A percentile compares a stretch with the other conserved stretches of the same genome.
Evolutionary conservation across 208 protist genomes (phyloP).

Genomic region (Phytomonas sp.): DNA sequence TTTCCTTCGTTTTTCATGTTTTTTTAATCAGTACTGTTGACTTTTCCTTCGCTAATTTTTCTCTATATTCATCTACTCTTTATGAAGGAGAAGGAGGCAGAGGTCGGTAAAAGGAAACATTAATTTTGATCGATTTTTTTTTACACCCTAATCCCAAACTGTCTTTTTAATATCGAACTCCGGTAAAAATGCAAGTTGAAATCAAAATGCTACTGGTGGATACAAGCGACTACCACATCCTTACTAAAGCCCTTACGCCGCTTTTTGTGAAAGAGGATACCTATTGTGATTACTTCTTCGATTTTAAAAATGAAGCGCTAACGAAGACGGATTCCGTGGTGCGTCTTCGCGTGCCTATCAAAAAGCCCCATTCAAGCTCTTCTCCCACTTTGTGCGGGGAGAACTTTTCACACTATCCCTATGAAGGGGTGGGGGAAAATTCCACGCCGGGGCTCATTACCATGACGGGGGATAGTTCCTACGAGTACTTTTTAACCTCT

Average conservation of each 20-base stretch:
- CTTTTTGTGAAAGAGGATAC: constrained; percentile 30
- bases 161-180: neutral
- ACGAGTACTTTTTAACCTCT: constrained; percentile 16
- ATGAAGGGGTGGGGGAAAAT: neutral
- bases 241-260: constrained; percentile 19
- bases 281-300: constrained; percentile 72
- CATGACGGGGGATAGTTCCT: constrained; percentile 3
- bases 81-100: neutral
- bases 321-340: constrained; percentile 30
- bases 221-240: constrained; percentile 22
- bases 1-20: neutral
- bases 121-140: constrained; percentile 1
- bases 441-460: neutral
- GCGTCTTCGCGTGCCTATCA: constrained; percentile 52
- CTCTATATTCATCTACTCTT: neutral
- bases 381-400: neutral
- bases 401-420: neutral
- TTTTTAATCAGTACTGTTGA: neutral
- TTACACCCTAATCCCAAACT: neutral
- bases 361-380: neutral
- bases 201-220: constrained; percentile 57
- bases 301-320: constrained; percentile 34
- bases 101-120: neutral
- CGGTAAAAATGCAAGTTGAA: constrained; percentile 42
- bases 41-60: constrained; percentile 4